Percentiles rank a stretch among this genome's conserved stretches.
These are phyloP conservation scores for Cicer chorassanicum DNA, from an alignment of 306 rosid species.

Conservation along the genomic window DNA sequence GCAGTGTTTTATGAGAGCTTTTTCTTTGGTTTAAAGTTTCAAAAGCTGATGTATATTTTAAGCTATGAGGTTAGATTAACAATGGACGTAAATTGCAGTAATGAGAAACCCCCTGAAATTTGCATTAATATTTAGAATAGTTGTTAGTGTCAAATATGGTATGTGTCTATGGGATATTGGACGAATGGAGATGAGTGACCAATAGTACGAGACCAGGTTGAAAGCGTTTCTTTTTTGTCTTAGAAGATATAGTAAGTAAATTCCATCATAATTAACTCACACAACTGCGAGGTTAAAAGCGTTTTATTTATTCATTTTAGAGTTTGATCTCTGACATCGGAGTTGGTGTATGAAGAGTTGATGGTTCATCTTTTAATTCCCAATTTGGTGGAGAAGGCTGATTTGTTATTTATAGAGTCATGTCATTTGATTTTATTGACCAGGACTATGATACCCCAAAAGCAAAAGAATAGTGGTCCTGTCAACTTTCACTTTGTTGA, in stretches of 20 bases:
- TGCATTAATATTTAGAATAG: neutral
- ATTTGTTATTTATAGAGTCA: neutral
- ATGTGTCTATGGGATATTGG: too few species aligned
- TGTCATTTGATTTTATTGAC: slow-evolving; percentile 13
- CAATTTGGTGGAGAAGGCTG: neutral
- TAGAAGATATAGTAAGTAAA: too few species aligned
- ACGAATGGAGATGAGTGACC: neutral
- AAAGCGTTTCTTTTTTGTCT: neutral
- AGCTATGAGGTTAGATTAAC: neutral
- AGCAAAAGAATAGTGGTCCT: neutral
- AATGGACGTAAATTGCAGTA: neutral
- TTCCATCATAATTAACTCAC: too few species aligned
- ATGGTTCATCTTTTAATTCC: slow-evolving; percentile 1
- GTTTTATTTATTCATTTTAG: neutral
- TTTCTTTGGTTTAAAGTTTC: neutral
- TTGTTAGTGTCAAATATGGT: too few species aligned
- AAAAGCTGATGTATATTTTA: slow-evolving; percentile 8
- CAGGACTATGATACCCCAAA: neutral
- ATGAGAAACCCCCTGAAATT: neutral
- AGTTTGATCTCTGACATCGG: slow-evolving; percentile 17
- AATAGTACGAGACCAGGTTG: neutral
- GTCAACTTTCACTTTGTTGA: neutral
- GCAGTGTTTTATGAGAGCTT: neutral
- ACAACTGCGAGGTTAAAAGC: neutral
- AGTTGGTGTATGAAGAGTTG: neutral